Conservation (phyloP, 768 basidiomycete genomes). For the Phlebiopsis flavidoalba region DNA sequence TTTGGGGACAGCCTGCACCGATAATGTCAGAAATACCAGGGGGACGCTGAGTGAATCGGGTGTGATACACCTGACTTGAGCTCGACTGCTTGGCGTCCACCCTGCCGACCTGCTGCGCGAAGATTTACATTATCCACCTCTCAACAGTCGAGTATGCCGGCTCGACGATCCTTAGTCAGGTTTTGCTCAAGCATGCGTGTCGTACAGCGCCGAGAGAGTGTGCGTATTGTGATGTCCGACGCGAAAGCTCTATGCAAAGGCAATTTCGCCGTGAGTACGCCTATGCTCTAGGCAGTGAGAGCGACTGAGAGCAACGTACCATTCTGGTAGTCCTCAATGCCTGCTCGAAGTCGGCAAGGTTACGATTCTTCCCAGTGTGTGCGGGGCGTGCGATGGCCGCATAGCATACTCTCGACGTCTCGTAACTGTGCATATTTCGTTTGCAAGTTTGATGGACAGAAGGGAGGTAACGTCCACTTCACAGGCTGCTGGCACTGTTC, state of each 20-base stretch:
- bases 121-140: constrained; percentile 82
- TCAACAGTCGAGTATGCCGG: constrained; percentile 94
- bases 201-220: constrained; percentile 89
- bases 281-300: not conserved
- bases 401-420: constrained; percentile 95
- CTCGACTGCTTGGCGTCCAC: constrained; percentile 84
- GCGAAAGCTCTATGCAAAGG: constrained; percentile 74
- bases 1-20: constrained; percentile 78
- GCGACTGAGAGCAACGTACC: constrained; percentile 35
- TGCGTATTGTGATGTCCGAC: constrained; percentile 92
- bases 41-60: not conserved
- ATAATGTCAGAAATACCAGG: not conserved
- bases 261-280: not conserved
- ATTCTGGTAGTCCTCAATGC: constrained; percentile 79
- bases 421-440: constrained; percentile 80
- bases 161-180: constrained; percentile 88
- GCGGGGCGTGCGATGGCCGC: constrained; percentile 90
- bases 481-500: constrained; percentile 47
- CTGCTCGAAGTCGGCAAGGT: constrained; percentile 85
- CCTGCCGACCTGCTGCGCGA: constrained; percentile 84
- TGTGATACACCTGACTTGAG: constrained; percentile 65
- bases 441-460: constrained; percentile 80
- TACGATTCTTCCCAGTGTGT: constrained; percentile 88
- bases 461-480: constrained; percentile 92
- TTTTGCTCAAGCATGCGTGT: constrained; percentile 96